Evolutionary conservation across 257 asterid species (phyloP).

Genomic region (Ballota nigra): DNA sequence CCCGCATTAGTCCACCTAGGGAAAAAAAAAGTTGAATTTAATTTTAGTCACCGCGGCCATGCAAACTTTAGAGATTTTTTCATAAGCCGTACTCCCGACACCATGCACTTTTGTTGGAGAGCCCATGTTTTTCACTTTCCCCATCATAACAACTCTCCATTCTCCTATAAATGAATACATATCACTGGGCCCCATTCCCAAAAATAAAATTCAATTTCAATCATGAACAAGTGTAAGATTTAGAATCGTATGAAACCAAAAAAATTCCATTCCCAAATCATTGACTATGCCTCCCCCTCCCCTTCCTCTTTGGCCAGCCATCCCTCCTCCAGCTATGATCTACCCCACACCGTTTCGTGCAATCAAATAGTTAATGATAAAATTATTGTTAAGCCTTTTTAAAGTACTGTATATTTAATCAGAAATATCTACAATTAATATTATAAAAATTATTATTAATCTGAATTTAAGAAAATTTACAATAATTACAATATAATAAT

Average conservation of each 20-base stretch:
- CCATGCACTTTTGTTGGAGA: conserved; percentile 9
- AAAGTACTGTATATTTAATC: no score
- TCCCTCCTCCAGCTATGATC: conserved; percentile 17
- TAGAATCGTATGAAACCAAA: conserved; percentile 24
- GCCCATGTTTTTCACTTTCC: conserved; percentile 16
- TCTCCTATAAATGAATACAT: not conserved
- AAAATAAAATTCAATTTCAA: not conserved
- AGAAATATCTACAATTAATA: no score
- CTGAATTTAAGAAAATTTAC: no score
- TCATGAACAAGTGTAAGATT: not conserved
- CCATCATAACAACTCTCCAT: not conserved
- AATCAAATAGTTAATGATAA: no score
- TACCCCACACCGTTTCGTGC: conserved; percentile 1
- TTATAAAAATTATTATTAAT: no score
- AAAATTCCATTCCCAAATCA: conserved; percentile 21
- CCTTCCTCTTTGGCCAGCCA: conserved; percentile 15
- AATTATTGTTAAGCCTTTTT: no score
- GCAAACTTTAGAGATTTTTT: not conserved
- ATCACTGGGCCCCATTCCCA: conserved; percentile 13
- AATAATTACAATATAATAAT: no score
- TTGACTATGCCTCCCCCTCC: conserved; percentile 24
- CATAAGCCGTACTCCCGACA: conserved; percentile 2
- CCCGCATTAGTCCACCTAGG: not conserved
- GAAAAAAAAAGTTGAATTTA: not conserved
- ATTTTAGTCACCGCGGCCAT: conserved; percentile 3